Evolutionary conservation across 495 filamentous ascomycete genomes (phyloP).

Genomic region (Evernia prunastri): DNA sequence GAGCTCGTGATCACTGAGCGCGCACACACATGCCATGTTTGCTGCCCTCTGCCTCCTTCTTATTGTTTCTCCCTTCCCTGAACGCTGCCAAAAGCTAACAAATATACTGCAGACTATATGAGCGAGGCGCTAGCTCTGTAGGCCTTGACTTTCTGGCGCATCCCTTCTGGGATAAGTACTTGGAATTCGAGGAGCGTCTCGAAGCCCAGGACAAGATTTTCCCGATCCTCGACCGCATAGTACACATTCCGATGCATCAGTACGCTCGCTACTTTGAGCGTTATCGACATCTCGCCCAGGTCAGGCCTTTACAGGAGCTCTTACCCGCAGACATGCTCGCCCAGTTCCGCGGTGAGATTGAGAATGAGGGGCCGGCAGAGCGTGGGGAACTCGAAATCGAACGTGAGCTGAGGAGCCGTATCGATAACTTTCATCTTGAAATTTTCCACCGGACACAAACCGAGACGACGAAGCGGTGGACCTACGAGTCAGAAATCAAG

Average conservation of each 20-base stretch:
- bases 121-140: slow-evolving; percentile 76
- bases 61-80: slow-evolving; percentile 28
- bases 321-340: slow-evolving; percentile 60
- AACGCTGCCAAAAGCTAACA: slow-evolving; percentile 32
- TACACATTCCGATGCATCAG: slow-evolving; percentile 93
- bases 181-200: slow-evolving; percentile 88
- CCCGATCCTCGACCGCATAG: slow-evolving; percentile 73
- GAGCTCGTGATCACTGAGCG: slow-evolving; percentile 38
- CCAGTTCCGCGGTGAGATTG: slow-evolving; percentile 64
- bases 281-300: slow-evolving; percentile 71
- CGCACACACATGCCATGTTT: slow-evolving; percentile 49
- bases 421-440: slow-evolving; percentile 75
- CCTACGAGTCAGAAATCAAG: slow-evolving; percentile 91
- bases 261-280: slow-evolving; percentile 93
- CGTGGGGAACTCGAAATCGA: slow-evolving; percentile 71
- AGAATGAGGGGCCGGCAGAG: slow-evolving; percentile 47
- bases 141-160: slow-evolving; percentile 92
- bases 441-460: slow-evolving; percentile 75
- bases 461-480: slow-evolving; percentile 91
- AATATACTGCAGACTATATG: slow-evolving; percentile 65
- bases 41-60: slow-evolving; percentile 38
- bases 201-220: slow-evolving; percentile 86
- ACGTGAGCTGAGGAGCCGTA: slow-evolving; percentile 67
- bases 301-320: slow-evolving; percentile 66
- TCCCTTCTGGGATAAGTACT: slow-evolving; percentile 98